Percentiles rank a stretch among this genome's conserved stretches.
phyloP scores from a whole-genome alignment of 1,284 basidiomycete genomes.

The Naganishia sp. region DNA sequence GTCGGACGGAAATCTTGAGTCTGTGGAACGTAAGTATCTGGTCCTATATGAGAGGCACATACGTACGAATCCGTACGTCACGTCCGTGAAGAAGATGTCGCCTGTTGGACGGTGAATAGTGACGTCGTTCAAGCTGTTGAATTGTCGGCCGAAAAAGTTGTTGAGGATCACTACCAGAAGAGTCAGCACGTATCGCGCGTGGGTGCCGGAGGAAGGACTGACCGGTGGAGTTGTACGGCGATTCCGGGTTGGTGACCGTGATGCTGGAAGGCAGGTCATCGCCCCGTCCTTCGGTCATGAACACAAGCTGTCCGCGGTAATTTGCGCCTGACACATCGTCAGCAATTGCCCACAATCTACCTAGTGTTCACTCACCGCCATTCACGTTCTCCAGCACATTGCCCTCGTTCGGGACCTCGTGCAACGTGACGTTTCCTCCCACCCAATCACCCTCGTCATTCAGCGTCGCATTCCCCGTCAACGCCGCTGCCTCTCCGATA shows the following conservation, averaged over 20 bases:
- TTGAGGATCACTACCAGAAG: constrained; percentile 59
- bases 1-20: constrained; percentile 64
- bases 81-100: constrained; percentile 71
- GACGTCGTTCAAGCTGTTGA: constrained; percentile 77
- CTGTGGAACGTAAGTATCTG: too few relatives aligned
- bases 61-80: constrained; percentile 59
- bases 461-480: constrained; percentile 25
- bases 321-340: constrained; percentile 55
- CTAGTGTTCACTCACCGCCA: constrained; percentile 43
- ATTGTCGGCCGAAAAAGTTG: constrained; percentile 74
- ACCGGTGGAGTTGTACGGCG: constrained; percentile 64
- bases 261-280: constrained; percentile 62
- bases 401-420: constrained; percentile 7
- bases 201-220: constrained; percentile 17
- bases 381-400: constrained; percentile 50
- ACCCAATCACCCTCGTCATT: constrained; percentile 36
- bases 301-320: constrained; percentile 60
- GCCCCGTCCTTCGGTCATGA: constrained; percentile 69
- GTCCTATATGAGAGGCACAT: not conserved
- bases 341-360: not conserved
- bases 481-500: constrained; percentile 3
- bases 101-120: constrained; percentile 68
- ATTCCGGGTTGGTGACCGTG: constrained; percentile 64
- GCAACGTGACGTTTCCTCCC: constrained; percentile 37
- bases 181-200: not conserved